Evolutionary conservation across 1,284 basidiomycete genomes (phyloP), one percentile per base, ranked within the genome.

Genomic region (Ceratobasidium theobromae): DNA sequence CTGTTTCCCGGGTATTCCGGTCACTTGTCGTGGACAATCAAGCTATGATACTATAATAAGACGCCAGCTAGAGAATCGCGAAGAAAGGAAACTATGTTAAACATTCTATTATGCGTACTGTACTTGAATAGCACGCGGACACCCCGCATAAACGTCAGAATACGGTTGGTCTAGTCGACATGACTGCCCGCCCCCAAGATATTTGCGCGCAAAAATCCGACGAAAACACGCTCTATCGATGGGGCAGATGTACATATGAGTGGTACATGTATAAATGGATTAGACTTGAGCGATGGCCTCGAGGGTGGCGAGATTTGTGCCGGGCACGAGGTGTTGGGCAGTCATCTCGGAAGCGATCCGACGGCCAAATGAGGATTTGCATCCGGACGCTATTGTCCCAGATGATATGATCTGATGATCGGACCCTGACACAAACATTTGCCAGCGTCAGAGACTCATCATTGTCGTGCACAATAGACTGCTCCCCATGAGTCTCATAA

Each of bases 381-480:
- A 64, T 43, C 48, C 48, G 35, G 33, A 18, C 48, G 32, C 48
- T 64, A 64, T 64, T 64, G 58, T 64, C 58, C 35, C 23, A 48
- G 18, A 18, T 43, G 18, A 51, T 64, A 4, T 14, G 58, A 64
- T 28, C 46, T 5, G 41, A 9, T 6, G 46, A 25, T 21, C 16
- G 35, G 58, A 64, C 58, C 55, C 57, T 62, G 45, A 33, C 32
- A 45, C 57, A 64, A 64, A 64, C 58, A 64, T 12, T 6, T 8
- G 25, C 33, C 41, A 51, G 9, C 16, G 58, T 64, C 58, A 16
- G 58, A 6, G 21, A 41, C 58, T 64, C 58, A 64, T 64, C 43
- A 64, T 64, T 64, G 58, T 64, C 46, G 58, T 25, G 58, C 35
- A 64, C 58, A 64, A 64, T 64, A 64, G 48, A 18, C 16, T 12